phyloP scores from a whole-genome alignment of 805 yeast species.

The Brettanomyces custersianus region DNA sequence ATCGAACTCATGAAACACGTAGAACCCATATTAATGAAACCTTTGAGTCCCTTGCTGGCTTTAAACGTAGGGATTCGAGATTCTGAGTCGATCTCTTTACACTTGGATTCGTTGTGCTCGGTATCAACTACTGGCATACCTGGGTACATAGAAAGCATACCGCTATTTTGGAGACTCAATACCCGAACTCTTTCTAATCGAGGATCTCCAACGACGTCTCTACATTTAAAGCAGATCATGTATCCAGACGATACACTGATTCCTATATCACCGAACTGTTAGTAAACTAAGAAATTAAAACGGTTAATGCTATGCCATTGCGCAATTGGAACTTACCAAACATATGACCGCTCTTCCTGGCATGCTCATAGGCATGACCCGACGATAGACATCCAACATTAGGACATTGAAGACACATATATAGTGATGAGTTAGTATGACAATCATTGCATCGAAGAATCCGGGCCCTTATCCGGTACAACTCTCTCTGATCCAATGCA shows the following conservation, averaged over 20 bases:
- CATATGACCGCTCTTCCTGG: conserved; percentile 38
- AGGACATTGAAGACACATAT: conserved; percentile 71
- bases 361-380: conserved; percentile 39
- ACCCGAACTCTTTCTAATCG: conserved; percentile 44
- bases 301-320: neutral
- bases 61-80: conserved; percentile 37
- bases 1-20: conserved; percentile 95
- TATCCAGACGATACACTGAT: conserved; percentile 63
- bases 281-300: conserved; percentile 4
- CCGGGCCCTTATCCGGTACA: conserved; percentile 33
- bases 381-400: conserved; percentile 59
- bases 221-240: conserved; percentile 73
- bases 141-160: conserved; percentile 14
- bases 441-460: conserved; percentile 48
- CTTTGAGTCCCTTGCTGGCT: conserved; percentile 73
- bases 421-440: conserved; percentile 30
- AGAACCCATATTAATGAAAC: conserved; percentile 90
- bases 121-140: conserved; percentile 24
- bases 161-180: conserved; percentile 15
- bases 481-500: conserved; percentile 25
- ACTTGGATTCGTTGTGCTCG: conserved; percentile 18
- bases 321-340: conserved; percentile 31
- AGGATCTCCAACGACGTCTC: conserved; percentile 58
- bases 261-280: conserved; percentile 18
- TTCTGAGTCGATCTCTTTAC: conserved; percentile 21